Evolutionary conservation across 2,329 filamentous ascomycete species (phyloP).

Genomic region (Fusarium sp.): DNA sequence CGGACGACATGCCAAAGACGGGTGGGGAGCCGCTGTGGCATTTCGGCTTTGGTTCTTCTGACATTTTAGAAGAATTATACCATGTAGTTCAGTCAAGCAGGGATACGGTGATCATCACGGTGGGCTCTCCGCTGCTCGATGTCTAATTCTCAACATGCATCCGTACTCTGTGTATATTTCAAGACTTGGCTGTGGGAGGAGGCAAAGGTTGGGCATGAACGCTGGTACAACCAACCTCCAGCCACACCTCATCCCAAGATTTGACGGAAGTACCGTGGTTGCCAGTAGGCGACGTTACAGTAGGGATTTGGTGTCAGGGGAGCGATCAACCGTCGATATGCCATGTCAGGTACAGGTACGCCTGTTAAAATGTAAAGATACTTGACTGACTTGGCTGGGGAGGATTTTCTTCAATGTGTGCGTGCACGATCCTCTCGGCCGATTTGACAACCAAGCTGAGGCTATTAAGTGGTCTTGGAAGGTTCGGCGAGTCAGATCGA

Average conservation of each 20-base stretch:
- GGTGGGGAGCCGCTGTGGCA: slow-evolving; percentile 4
- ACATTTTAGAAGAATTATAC: slow-evolving; percentile 1
- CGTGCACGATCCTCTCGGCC: slow-evolving; percentile 39
- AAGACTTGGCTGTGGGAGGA: slow-evolving; percentile 25
- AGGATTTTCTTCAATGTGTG: slow-evolving; percentile 22
- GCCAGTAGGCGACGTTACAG: slow-evolving; percentile 37
- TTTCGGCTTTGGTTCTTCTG: slow-evolving; percentile 1
- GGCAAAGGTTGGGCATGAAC: slow-evolving; percentile 44
- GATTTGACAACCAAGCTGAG: slow-evolving; percentile 36
- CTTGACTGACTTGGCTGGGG: slow-evolving; percentile 4
- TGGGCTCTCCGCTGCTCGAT: slow-evolving; percentile 16
- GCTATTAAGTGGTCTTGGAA: slow-evolving; percentile 30
- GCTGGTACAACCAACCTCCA: slow-evolving; percentile 7
- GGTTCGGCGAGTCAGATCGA: slow-evolving; percentile 45
- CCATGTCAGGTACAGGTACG: slow-evolving; percentile 24
- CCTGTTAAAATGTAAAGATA: slow-evolving; percentile 6
- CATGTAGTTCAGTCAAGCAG: not conserved
- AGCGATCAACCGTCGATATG: slow-evolving; percentile 7
- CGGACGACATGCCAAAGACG: slow-evolving; percentile 2
- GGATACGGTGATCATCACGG: not conserved
- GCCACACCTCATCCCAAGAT: slow-evolving; percentile 17
- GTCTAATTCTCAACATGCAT: slow-evolving; percentile 11
- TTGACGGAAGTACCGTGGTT: slow-evolving; percentile 34
- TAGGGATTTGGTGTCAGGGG: slow-evolving; percentile 10
- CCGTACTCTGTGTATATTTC: too few species aligned